Conservation (phyloP, 345 rosid species). For the Adansonia digitata region DNA sequence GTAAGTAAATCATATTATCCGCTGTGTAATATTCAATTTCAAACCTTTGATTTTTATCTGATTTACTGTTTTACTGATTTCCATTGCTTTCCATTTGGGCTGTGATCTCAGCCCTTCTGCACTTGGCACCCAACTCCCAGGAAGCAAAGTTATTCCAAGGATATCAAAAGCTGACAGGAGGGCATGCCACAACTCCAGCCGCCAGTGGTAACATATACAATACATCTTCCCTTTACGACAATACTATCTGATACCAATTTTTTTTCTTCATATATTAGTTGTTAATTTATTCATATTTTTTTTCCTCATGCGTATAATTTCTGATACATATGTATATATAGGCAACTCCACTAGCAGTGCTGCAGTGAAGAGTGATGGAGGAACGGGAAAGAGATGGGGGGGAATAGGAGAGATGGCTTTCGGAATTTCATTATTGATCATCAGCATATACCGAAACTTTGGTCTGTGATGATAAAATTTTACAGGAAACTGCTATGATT, state of each 20-base stretch:
- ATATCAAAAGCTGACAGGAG: slow-evolving; percentile 41
- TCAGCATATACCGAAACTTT: not conserved
- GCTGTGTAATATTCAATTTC: not conserved
- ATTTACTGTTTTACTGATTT: not conserved
- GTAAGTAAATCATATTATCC: slow-evolving; percentile 31
- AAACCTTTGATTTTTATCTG: not conserved
- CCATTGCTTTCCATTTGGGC: not conserved
- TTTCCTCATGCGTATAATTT: too few species aligned
- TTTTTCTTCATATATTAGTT: not conserved
- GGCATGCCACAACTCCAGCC: slow-evolving; percentile 16
- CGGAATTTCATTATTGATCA: slow-evolving; percentile 16
- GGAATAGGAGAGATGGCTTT: slow-evolving; percentile 31
- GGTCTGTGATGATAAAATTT: not conserved
- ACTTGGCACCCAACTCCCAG: slow-evolving; percentile 55
- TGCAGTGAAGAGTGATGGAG: slow-evolving; percentile 34
- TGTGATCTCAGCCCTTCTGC: slow-evolving; percentile 47
- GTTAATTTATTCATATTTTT: not conserved
- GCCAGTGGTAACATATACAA: slow-evolving; percentile 30
- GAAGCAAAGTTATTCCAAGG: slow-evolving; percentile 58
- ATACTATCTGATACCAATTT: too few species aligned
- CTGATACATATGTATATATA: not conserved
- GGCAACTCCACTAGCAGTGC: slow-evolving; percentile 18
- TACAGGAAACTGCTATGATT: not conserved
- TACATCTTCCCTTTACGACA: not conserved
- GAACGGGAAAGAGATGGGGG: slow-evolving; percentile 23